These are phyloP conservation scores for Alternaria longipes DNA, from an alignment of 2,329 filamentous ascomycete species.

Conservation along the genomic window DNA sequence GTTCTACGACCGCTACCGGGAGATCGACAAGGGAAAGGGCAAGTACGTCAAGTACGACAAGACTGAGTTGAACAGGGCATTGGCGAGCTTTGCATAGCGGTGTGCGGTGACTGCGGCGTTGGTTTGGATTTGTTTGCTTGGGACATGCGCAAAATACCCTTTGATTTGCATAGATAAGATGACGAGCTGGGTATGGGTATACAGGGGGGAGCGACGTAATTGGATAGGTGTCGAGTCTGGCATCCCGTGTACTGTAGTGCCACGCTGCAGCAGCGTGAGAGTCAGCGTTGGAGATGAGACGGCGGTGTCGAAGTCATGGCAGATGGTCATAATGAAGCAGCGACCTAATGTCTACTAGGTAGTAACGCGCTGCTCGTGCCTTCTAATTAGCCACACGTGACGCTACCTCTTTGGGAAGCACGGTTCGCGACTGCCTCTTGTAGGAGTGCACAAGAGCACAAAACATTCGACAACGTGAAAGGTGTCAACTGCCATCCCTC, in stretches of 20 bases:
- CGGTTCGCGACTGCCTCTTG: slow-evolving; percentile 35
- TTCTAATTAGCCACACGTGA: slow-evolving; percentile 41
- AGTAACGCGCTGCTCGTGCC: slow-evolving; percentile 17
- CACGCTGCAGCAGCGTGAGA: slow-evolving; percentile 18
- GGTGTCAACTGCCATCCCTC: slow-evolving; percentile 38
- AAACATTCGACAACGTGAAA: slow-evolving; percentile 22
- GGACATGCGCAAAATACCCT: slow-evolving; percentile 45
- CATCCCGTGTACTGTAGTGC: slow-evolving; percentile 22
- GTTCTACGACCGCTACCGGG: slow-evolving; percentile 97
- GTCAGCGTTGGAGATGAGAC: background rate
- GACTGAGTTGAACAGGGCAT: slow-evolving; percentile 72
- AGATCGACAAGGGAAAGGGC: slow-evolving; percentile 95
- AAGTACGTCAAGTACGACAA: slow-evolving; percentile 99
- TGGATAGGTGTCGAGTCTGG: slow-evolving; percentile 25
- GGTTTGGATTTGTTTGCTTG: slow-evolving; percentile 29
- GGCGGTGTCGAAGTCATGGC: background rate
- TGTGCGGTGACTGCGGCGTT: slow-evolving; percentile 28
- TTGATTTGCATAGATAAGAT: slow-evolving; percentile 35
- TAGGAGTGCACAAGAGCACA: slow-evolving; percentile 25
- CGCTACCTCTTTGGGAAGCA: slow-evolving; percentile 30
- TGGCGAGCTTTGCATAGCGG: slow-evolving; percentile 58
- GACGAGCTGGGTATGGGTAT: slow-evolving; percentile 20
- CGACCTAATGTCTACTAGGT: slow-evolving; percentile 3
- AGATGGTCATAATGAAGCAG: background rate
- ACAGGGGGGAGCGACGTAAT: slow-evolving; percentile 25